Evolutionary conservation across 2,329 filamentous ascomycete genomes (phyloP).

Genomic region (Xylariaceae sp.): DNA sequence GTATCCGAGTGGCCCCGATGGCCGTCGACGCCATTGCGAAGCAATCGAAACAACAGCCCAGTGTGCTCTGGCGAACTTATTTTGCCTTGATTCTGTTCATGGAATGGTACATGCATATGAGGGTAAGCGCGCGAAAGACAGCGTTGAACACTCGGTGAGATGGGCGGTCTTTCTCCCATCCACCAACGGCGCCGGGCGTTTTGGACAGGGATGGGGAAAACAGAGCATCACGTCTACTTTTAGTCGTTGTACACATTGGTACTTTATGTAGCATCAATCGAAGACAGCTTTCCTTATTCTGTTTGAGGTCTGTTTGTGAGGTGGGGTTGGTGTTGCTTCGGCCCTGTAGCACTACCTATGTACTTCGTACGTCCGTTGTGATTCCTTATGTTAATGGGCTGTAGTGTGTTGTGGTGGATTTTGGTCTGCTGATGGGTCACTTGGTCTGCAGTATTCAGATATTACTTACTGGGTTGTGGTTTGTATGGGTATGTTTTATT

Average conservation of each 20-base stretch:
- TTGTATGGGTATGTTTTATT: too few species aligned
- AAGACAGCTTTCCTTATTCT: constrained; percentile 7
- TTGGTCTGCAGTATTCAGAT: too few species aligned
- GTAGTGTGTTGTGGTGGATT: too few species aligned
- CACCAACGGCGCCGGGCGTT: constrained; percentile 19
- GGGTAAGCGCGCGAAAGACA: constrained; percentile 21
- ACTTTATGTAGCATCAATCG: constrained; percentile 19
- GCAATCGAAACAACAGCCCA: constrained; percentile 10
- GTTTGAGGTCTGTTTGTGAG: too few species aligned
- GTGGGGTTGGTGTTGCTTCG: too few species aligned
- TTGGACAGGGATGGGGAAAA: constrained; percentile 20
- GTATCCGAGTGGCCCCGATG: constrained; percentile 1
- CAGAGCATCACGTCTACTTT: constrained; percentile 16
- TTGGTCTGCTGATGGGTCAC: too few species aligned
- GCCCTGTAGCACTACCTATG: too few species aligned
- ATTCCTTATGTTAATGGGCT: too few species aligned
- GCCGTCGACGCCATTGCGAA: constrained; percentile 23
- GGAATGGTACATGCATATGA: constrained; percentile 20
- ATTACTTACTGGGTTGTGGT: too few species aligned
- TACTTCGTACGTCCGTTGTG: too few species aligned
- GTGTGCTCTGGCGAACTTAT: constrained; percentile 18
- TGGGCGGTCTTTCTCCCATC: constrained; percentile 4
- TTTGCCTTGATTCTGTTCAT: constrained; percentile 18
- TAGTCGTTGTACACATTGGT: constrained; percentile 17
- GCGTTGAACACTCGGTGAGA: constrained; percentile 27